These are phyloP conservation scores for Sporobolomyces phaffii DNA, from an alignment of 768 basidiomycete genomes.

Conservation along the genomic window DNA sequence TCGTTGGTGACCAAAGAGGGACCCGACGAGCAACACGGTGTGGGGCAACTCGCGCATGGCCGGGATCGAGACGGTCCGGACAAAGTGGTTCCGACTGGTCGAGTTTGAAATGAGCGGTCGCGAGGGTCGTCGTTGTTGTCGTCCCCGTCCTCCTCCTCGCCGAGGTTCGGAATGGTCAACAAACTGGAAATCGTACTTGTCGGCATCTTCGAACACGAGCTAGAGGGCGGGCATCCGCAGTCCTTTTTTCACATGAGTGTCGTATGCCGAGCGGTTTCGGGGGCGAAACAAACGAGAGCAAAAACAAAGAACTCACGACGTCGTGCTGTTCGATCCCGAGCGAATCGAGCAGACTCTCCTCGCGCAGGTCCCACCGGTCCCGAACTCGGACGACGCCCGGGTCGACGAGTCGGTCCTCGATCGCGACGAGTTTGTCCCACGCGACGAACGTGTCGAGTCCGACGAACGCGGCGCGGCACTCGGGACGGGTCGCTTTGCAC, in stretches of 20 bases:
- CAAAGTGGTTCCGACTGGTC: slow-evolving; percentile 13
- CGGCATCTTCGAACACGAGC: slow-evolving; percentile 53
- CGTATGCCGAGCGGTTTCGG: no score
- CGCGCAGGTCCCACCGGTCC: slow-evolving; percentile 54
- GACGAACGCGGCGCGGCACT: slow-evolving; percentile 57
- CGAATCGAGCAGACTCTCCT: slow-evolving; percentile 36
- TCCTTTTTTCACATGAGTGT: no score
- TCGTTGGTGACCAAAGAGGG: slow-evolving; percentile 67
- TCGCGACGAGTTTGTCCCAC: slow-evolving; percentile 60
- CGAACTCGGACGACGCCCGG: slow-evolving; percentile 43
- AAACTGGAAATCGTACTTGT: slow-evolving; percentile 60
- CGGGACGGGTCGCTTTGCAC: slow-evolving; percentile 42
- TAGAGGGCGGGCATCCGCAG: no score
- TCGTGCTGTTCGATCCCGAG: background rate
- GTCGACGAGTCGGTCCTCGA: slow-evolving; percentile 44
- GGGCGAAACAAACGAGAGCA: background rate
- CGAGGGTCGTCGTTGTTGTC: background rate
- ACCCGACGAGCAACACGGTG: slow-evolving; percentile 62
- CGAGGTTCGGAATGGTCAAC: slow-evolving; percentile 47
- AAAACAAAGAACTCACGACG: no score
- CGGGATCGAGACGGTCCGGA: slow-evolving; percentile 9
- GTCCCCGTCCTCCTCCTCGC: background rate
- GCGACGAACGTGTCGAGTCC: slow-evolving; percentile 56
- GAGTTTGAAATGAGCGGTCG: background rate
- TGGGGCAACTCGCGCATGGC: slow-evolving; percentile 48